These are phyloP conservation scores for Thymus mandschuricus DNA, from an alignment of 257 asterid species.

Conservation along the genomic window DNA sequence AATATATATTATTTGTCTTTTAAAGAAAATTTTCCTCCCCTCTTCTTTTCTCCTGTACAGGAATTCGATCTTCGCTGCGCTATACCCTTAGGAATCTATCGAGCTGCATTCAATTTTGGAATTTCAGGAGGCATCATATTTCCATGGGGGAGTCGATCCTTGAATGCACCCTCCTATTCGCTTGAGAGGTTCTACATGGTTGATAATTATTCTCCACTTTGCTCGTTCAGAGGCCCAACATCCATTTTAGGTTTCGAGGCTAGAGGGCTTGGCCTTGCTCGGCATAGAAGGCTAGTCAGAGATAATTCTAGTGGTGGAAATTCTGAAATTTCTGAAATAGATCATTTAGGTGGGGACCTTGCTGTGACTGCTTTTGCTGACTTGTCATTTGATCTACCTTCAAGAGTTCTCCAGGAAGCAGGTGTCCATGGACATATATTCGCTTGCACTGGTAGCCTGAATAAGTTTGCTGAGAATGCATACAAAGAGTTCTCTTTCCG, in stretches of 20 bases:
- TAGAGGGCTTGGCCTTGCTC: slow-evolving; percentile 87
- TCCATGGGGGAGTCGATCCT: slow-evolving; percentile 82
- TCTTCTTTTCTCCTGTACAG: slow-evolving; percentile 39
- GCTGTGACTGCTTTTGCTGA: slow-evolving; percentile 88
- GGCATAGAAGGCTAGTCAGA: slow-evolving; percentile 50
- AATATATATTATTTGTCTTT: slow-evolving; percentile 8
- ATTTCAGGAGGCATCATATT: slow-evolving; percentile 70
- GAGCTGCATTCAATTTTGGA: slow-evolving; percentile 80
- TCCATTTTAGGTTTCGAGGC: slow-evolving; percentile 83
- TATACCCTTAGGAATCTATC: slow-evolving; percentile 78
- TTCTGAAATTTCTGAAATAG: slow-evolving; percentile 49
- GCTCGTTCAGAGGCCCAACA: slow-evolving; percentile 79
- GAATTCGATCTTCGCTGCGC: slow-evolving; percentile 88
- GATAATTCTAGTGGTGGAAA: slow-evolving; percentile 47
- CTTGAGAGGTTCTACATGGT: slow-evolving; percentile 90
- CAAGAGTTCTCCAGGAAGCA: slow-evolving; percentile 71
- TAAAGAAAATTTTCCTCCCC: background rate
- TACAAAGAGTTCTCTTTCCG: slow-evolving; percentile 54
- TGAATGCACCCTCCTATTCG: slow-evolving; percentile 54
- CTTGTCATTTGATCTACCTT: slow-evolving; percentile 86
- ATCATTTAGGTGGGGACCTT: slow-evolving; percentile 86
- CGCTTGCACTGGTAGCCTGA: slow-evolving; percentile 90
- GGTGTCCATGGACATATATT: slow-evolving; percentile 90
- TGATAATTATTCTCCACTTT: slow-evolving; percentile 75
- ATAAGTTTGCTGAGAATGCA: slow-evolving; percentile 63